Evolutionary conservation across 2,329 filamentous ascomycete species (phyloP).

Genomic region (Dactylellina haptotyla): DNA sequence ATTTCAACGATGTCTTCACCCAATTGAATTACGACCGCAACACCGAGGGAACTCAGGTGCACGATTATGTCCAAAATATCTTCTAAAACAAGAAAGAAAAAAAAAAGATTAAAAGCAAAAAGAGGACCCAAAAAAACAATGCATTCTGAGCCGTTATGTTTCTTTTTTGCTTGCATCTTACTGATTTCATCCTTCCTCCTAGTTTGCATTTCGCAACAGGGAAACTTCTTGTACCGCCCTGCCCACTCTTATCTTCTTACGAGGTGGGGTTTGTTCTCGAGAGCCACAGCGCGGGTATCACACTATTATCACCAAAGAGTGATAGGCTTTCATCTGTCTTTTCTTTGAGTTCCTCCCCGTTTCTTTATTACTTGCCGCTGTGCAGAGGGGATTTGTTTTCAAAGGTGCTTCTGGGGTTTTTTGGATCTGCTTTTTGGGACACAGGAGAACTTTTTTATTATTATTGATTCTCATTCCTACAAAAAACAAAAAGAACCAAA

Average conservation of each 20-base stretch:
- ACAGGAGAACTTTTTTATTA: neutral
- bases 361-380: neutral
- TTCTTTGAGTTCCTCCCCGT: conserved; percentile 2
- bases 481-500: neutral
- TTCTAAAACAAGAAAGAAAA: conserved; percentile 4
- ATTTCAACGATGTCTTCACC: conserved; percentile 47
- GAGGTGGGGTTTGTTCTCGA: conserved; percentile 23
- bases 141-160: neutral
- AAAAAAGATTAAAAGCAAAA: neutral
- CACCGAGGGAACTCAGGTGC: conserved; percentile 13
- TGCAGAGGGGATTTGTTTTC: neutral
- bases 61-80: conserved; percentile 38
- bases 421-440: conserved; percentile 2
- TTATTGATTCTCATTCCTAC: neutral
- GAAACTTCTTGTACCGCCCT: conserved; percentile 8
- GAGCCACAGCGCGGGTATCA: conserved; percentile 34
- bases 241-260: conserved; percentile 35
- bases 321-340: conserved; percentile 31
- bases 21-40: conserved; percentile 43
- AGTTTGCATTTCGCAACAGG: conserved; percentile 13
- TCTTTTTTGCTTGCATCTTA: neutral
- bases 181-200: neutral
- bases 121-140: neutral
- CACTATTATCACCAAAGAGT: conserved; percentile 8
- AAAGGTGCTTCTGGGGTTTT: conserved; percentile 12